These are phyloP conservation scores for Dryas drummondii DNA, from an alignment of 306 rosid species.

Conservation along the genomic window DNA sequence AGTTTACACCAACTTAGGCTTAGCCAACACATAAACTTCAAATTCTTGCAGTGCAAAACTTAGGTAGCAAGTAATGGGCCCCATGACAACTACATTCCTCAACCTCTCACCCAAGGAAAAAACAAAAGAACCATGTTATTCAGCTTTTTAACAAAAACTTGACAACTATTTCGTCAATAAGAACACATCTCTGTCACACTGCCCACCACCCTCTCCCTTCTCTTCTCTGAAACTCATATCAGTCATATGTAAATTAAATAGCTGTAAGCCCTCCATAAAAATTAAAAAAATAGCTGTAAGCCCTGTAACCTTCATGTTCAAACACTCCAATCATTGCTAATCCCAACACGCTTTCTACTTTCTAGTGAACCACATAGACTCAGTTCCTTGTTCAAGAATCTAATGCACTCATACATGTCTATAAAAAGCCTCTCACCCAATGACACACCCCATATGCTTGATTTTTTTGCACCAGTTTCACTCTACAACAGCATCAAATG, in stretches of 20 bases:
- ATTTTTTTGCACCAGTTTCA: background rate
- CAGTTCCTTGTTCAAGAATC: slow-evolving; percentile 23
- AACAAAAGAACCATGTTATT: background rate
- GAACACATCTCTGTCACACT: slow-evolving; percentile 2
- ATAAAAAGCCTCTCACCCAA: slow-evolving; percentile 5
- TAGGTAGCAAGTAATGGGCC: background rate
- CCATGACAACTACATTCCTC: background rate
- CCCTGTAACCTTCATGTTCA: slow-evolving; percentile 11
- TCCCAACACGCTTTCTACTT: slow-evolving; percentile 22
- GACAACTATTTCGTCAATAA: background rate
- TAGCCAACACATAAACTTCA: background rate
- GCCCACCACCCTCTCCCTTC: background rate
- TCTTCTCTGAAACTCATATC: slow-evolving; percentile 15
- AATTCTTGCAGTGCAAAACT: background rate
- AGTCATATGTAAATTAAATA: slow-evolving; percentile 9
- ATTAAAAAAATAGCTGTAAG: background rate
- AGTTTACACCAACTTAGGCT: background rate
- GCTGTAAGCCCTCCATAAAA: background rate
- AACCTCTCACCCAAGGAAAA: too few relatives aligned
- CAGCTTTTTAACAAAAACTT: background rate
- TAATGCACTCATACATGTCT: background rate
- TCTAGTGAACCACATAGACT: background rate
- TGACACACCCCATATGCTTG: too few relatives aligned
- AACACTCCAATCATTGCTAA: slow-evolving; percentile 7
- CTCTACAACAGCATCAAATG: slow-evolving; percentile 11